phyloP scores from a whole-genome alignment of 257 asterid species.

The Gentiana dahurica region DNA sequence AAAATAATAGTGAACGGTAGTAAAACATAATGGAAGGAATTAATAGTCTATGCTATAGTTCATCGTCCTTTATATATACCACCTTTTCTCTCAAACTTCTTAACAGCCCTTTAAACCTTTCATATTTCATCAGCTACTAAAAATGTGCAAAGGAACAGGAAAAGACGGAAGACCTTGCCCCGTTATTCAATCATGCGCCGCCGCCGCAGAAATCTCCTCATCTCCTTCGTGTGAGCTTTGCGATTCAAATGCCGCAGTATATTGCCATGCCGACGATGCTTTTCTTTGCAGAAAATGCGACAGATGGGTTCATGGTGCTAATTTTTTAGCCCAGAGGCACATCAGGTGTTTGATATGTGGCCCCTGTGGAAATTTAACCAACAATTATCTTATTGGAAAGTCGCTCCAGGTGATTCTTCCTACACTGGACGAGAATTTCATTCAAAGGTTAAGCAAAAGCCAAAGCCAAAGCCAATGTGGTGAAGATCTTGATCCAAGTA shows the following conservation, averaged over 20 bases:
- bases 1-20: too few relatives aligned
- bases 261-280: conserved; percentile 42
- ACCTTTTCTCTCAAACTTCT: conserved; percentile 1
- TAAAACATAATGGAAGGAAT: too few relatives aligned
- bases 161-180: conserved; percentile 8
- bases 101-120: conserved; percentile 19
- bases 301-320: conserved; percentile 31
- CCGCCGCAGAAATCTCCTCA: neutral
- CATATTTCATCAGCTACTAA: neutral
- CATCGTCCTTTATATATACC: too few relatives aligned
- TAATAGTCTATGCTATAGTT: too few relatives aligned
- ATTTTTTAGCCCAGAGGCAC: conserved; percentile 35
- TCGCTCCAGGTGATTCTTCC: conserved; percentile 19
- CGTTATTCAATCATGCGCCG: neutral
- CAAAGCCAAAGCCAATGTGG: neutral
- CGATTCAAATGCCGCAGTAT: conserved; percentile 21
- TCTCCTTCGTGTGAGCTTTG: conserved; percentile 28
- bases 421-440: conserved; percentile 4
- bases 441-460: neutral
- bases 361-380: conserved; percentile 21
- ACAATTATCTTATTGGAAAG: conserved; percentile 23
- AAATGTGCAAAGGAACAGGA: conserved; percentile 36
- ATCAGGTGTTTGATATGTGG: conserved; percentile 32
- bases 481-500: neutral
- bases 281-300: conserved; percentile 47